Conservation (phyloP, 139 green algal genomes). For the Nannochloris sp. region DNA sequence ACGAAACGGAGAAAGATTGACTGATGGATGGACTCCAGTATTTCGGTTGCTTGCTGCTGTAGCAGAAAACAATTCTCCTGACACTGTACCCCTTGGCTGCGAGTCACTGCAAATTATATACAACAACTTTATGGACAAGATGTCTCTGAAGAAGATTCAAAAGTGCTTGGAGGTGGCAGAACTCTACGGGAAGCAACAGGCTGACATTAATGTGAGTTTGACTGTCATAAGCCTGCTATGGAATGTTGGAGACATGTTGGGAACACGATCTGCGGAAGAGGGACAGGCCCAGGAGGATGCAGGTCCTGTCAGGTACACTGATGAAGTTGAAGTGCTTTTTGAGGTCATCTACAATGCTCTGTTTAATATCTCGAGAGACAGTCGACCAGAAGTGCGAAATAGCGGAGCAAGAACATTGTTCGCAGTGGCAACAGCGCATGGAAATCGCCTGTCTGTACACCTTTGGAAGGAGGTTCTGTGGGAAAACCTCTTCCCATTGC, state of each 20-base stretch:
- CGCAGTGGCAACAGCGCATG: constrained; percentile 63
- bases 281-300: not conserved
- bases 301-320: not conserved
- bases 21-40: constrained; percentile 64
- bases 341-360: constrained; percentile 36
- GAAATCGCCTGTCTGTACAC: constrained; percentile 36
- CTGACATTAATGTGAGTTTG: constrained; percentile 81
- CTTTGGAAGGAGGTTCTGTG: constrained; percentile 66
- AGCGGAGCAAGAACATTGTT: constrained; percentile 74
- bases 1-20: constrained; percentile 60
- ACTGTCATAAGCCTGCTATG: constrained; percentile 82
- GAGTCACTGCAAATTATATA: constrained; percentile 57
- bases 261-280: constrained; percentile 8
- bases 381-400: constrained; percentile 71
- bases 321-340: constrained; percentile 39
- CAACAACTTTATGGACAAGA: constrained; percentile 56
- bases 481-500: constrained; percentile 72
- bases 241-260: constrained; percentile 73
- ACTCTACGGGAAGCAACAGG: constrained; percentile 48
- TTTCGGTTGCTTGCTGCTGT: constrained; percentile 66
- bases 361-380: constrained; percentile 33
- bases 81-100: constrained; percentile 51
- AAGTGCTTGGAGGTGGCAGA: constrained; percentile 52
- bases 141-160: constrained; percentile 35
- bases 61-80: constrained; percentile 35